Percentiles rank a stretch among this genome's conserved stretches.
Conservation (phyloP, 2,329 filamentous ascomycete species). For the Endothia cerciana region DNA sequence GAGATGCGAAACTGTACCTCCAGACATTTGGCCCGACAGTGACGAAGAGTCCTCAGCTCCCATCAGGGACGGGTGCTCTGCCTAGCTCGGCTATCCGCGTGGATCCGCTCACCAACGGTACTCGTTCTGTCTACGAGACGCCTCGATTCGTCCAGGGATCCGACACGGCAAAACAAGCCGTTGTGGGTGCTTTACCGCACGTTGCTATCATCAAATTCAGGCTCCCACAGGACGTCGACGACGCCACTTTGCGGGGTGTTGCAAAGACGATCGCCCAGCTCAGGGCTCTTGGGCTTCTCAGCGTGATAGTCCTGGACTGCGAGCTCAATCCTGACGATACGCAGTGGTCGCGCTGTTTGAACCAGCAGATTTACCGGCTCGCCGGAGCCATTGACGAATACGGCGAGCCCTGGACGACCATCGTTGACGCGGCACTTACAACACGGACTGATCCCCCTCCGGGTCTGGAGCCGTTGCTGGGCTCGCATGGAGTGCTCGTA, state of each 20-base stretch:
- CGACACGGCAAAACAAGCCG: constrained; percentile 33
- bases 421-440: constrained; percentile 63
- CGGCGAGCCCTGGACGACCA: constrained; percentile 68
- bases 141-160: constrained; percentile 44
- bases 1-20: constrained; percentile 90
- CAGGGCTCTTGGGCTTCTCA: constrained; percentile 77
- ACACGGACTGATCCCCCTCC: constrained; percentile 36
- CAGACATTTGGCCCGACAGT: constrained; percentile 71
- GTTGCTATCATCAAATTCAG: constrained; percentile 86
- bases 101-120: constrained; percentile 31
- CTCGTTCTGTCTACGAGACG: constrained; percentile 37
- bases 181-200: constrained; percentile 57
- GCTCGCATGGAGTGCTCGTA: constrained; percentile 43
- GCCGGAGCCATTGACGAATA: constrained; percentile 74
- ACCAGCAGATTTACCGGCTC: constrained; percentile 71
- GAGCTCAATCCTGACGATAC: constrained; percentile 44
- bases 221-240: constrained; percentile 70
- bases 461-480: constrained; percentile 31
- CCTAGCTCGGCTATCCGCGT: constrained; percentile 29
- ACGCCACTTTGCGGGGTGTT: constrained; percentile 72
- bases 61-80: constrained; percentile 36
- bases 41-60: constrained; percentile 39
- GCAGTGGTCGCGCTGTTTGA: constrained; percentile 38
- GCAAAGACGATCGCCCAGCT: constrained; percentile 85
- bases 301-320: constrained; percentile 82